Evolutionary conservation across 2,329 filamentous ascomycete species (phyloP), one percentile per base, ranked within the genome.

Genomic region (Fusarium sp.): DNA sequence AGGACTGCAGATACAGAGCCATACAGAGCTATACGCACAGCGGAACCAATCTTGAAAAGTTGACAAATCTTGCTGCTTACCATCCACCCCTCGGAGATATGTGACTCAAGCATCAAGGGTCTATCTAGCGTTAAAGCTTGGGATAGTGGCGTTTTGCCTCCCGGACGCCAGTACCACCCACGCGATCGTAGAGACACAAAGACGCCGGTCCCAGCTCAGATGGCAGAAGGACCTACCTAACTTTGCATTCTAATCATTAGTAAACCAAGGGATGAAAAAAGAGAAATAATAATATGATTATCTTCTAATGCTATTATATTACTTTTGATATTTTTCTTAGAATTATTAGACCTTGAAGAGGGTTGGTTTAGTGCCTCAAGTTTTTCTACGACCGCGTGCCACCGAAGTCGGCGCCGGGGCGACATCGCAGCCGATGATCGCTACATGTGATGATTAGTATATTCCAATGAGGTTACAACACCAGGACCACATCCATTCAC

Each of bases 361-460:
- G 24, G 24, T 24, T 24, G 24, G 24, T 24, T 24, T 24, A 24
- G 24, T 24, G 24, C 24, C 24, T 24, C 24, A 24, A 24, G 24
- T 24, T 24, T 24, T 24, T 24, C 24, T 24, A 24, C 24, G 24
- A 24, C 24, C 24, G 24, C 24, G 5, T 24, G 10, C 2, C 22
- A 64, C 69, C 68, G 68, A 71, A 36, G 35, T 56, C 60, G 51
- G 44, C 31, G 24, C 14, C n/a, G 16, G 20, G 53, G 49, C 55
- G 67, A 55, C 36, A 71, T 67, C 49, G 46, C 66, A 63, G 31
- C 40, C 20, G n/a, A 49, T 22, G 14, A 40, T 16, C 29, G 38
- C 46, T 35, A 24, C 35, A 20, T 35, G 5, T 17, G 36, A 59
- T 14, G 36, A 24, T 27, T 17, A 44, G 22, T 35, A 8, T 20